A percentile compares a stretch with the other conserved stretches of the same genome.
phyloP scores from a whole-genome alignment of 2,329 filamentous ascomycete species.

The Knufia fluminis region DNA sequence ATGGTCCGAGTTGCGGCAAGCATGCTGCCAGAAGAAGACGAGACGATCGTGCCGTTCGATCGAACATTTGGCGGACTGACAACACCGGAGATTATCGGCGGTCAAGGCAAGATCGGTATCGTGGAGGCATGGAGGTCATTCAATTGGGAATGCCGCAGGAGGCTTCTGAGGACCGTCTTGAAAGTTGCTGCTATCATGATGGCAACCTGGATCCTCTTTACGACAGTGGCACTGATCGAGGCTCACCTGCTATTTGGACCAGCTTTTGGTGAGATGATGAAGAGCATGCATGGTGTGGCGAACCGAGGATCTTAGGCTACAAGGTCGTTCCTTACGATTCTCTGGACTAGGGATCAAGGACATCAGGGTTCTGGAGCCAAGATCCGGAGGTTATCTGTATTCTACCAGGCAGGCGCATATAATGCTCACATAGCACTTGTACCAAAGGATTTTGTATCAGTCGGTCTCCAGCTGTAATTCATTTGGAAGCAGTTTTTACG shows the following conservation, averaged over 20 bases:
- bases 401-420: neutral
- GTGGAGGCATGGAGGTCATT: slow-evolving; percentile 73
- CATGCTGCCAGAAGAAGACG: slow-evolving; percentile 68
- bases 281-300: slow-evolving; percentile 18
- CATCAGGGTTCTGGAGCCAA: no score
- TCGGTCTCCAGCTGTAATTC: no score
- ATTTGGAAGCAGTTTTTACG: no score
- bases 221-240: slow-evolving; percentile 45
- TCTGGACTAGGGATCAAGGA: no score
- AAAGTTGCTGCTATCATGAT: slow-evolving; percentile 57
- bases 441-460: no score
- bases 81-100: slow-evolving; percentile 63
- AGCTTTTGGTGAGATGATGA: slow-evolving; percentile 21
- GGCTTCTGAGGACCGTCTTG: slow-evolving; percentile 63
- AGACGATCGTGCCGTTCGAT: slow-evolving; percentile 84
- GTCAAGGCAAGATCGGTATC: slow-evolving; percentile 61
- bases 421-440: neutral
- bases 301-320: slow-evolving; percentile 2
- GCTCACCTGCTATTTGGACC: slow-evolving; percentile 39
- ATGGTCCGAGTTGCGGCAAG: slow-evolving; percentile 79
- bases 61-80: slow-evolving; percentile 72
- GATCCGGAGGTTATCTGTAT: neutral
- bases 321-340: no score
- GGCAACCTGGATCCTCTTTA: slow-evolving; percentile 40
- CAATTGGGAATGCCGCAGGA: slow-evolving; percentile 59